Evolutionary conservation across 1,284 basidiomycete genomes (phyloP).

Genomic region (Ceraceosorus guamensis): DNA sequence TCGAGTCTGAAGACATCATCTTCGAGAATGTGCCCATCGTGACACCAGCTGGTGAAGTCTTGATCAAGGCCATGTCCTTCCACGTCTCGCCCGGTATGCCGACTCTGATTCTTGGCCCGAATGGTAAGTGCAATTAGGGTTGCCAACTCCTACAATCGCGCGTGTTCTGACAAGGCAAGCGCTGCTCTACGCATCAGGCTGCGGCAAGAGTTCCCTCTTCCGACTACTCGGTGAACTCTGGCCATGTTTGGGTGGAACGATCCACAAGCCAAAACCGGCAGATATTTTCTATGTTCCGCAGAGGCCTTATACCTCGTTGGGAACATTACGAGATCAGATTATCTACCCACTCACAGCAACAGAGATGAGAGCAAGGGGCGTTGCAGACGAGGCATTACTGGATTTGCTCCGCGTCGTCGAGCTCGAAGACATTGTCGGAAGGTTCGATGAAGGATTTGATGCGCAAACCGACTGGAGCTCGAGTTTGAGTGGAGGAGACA

Average conservation of each 20-base stretch:
- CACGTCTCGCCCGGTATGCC: conserved; percentile 79
- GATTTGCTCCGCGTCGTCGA: conserved; percentile 70
- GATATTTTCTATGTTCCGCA: conserved; percentile 95
- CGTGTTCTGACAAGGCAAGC: not conserved
- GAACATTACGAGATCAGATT: conserved; percentile 85
- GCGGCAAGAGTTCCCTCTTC: conserved; percentile 59
- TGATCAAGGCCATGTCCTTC: conserved; percentile 72
- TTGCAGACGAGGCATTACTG: conserved; percentile 65
- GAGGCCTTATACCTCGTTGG: conserved; percentile 76
- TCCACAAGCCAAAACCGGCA: conserved; percentile 81
- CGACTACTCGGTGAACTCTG: conserved; percentile 91
- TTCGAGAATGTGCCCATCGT: conserved; percentile 92
- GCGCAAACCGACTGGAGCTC: conserved; percentile 83
- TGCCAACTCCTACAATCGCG: no score
- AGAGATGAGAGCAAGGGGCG: conserved; percentile 38
- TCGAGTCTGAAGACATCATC: conserved; percentile 59
- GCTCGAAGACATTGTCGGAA: conserved; percentile 78
- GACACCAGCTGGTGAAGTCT: conserved; percentile 88
- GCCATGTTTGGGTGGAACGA: conserved; percentile 89
- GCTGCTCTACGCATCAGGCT: conserved; percentile 46
- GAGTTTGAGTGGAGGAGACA: conserved; percentile 71
- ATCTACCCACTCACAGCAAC: conserved; percentile 70
- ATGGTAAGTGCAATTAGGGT: conserved; percentile 51
- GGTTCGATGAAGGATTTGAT: conserved; percentile 89
- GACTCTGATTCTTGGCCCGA: conserved; percentile 53